Conservation (phyloP, 2,329 filamentous ascomycete species). For the Huntiella moniliformis region DNA sequence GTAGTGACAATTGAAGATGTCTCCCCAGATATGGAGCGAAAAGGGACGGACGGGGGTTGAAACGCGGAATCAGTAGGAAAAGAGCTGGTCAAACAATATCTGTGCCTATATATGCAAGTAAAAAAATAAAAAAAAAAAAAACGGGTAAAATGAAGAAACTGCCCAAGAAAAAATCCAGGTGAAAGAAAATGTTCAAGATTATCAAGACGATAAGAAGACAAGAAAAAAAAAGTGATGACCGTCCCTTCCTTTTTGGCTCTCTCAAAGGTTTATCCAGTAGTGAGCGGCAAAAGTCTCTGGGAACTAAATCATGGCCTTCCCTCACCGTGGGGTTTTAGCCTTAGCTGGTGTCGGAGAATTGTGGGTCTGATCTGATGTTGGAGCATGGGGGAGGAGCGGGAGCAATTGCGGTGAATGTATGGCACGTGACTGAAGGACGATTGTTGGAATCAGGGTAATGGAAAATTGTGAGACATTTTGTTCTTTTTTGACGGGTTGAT, state of each 20-base stretch:
- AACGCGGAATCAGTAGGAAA: too few species aligned
- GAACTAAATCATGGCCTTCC: not conserved
- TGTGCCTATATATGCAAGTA: not conserved
- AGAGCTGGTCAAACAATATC: too few species aligned
- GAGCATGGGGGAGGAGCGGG: too few species aligned
- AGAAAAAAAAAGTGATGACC: too few species aligned
- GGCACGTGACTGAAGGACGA: too few species aligned
- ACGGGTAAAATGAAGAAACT: not conserved
- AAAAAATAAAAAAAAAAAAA: conserved; percentile 1
- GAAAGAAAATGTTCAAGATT: not conserved
- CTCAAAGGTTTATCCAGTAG: not conserved
- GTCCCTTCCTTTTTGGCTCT: too few species aligned
- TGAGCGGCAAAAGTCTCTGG: not conserved
- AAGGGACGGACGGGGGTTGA: not conserved
- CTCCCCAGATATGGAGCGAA: not conserved
- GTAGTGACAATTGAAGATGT: not conserved
- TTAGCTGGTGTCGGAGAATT: conserved; percentile 1
- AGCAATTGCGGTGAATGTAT: too few species aligned
- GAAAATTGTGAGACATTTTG: too few species aligned
- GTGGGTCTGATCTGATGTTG: not conserved
- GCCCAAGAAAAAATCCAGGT: not conserved
- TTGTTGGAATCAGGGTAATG: too few species aligned
- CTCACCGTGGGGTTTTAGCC: too few species aligned
- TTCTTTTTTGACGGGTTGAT: too few species aligned
- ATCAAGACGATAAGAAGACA: not conserved